phyloP scores from a whole-genome alignment of 1,284 basidiomycete genomes.

The Butyriboletus regius region DNA sequence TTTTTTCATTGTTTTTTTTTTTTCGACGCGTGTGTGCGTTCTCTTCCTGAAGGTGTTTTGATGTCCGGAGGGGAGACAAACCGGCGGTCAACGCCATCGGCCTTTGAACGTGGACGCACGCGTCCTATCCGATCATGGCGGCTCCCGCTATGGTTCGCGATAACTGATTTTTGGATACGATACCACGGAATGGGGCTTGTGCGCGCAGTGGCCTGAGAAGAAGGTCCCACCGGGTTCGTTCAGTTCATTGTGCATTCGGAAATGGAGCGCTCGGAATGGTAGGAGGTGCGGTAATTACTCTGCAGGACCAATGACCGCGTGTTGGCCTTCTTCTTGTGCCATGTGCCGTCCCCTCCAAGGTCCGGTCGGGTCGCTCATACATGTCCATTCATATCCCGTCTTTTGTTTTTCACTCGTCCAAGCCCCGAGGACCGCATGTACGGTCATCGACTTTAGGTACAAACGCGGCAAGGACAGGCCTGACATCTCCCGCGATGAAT shows the following conservation, averaged over 20 bases:
- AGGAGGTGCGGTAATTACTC: conserved; percentile 11
- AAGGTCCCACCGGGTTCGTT: background rate
- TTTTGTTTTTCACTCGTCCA: too few species aligned
- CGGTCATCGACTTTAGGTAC: too few species aligned
- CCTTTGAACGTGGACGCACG: background rate
- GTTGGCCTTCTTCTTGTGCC: background rate
- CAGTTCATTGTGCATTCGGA: background rate
- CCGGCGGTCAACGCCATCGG: background rate
- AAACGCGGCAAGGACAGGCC: too few species aligned
- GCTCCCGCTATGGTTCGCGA: too few species aligned
- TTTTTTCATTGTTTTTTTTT: too few species aligned
- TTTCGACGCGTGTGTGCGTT: background rate
- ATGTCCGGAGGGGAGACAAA: background rate
- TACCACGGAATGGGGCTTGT: conserved; percentile 3
- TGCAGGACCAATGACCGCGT: background rate
- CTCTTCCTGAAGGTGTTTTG: background rate
- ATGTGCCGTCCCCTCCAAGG: too few species aligned
- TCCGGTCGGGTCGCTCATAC: conserved; percentile 6
- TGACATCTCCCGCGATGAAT: too few species aligned
- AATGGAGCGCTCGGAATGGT: conserved; percentile 1
- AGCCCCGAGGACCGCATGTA: too few species aligned
- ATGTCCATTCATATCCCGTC: background rate
- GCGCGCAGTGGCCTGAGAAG: background rate
- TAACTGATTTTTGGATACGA: background rate
- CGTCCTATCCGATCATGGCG: background rate